A percentile compares a stretch with the other conserved stretches of the same genome.
These are phyloP conservation scores for Capsicum baccatum DNA, from an alignment of 257 asterid genomes.

Conservation along the genomic window DNA sequence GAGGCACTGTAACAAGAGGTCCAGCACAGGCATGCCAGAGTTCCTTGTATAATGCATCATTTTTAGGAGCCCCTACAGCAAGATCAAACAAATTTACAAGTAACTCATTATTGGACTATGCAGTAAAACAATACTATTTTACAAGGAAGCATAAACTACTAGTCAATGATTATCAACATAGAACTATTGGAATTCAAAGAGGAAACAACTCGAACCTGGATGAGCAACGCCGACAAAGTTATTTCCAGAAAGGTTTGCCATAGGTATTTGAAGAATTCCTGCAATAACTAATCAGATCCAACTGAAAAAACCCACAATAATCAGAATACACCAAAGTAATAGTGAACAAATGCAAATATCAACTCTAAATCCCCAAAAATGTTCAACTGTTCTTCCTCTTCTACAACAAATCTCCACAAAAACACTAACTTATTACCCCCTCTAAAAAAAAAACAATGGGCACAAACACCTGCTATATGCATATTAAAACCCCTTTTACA, in stretches of 20 bases:
- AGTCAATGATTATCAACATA: constrained; percentile 15
- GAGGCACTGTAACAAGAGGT: constrained; percentile 88
- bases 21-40: constrained; percentile 99
- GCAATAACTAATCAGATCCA: constrained; percentile 31
- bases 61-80: constrained; percentile 51
- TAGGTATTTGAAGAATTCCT: constrained; percentile 42
- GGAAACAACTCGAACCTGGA: constrained; percentile 55
- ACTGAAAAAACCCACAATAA: constrained; percentile 31
- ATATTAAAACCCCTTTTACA: constrained; percentile 1
- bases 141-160: constrained; percentile 2
- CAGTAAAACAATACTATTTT: not conserved
- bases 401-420: constrained; percentile 14
- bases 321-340: constrained; percentile 29
- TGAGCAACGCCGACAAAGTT: constrained; percentile 60
- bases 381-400: not conserved
- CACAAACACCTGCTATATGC: constrained; percentile 2
- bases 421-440: constrained; percentile 8
- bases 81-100: constrained; percentile 20
- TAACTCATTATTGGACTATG: not conserved
- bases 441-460: not conserved
- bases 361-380: constrained; percentile 1
- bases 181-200: constrained; percentile 24
- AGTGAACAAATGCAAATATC: constrained; percentile 8
- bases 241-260: constrained; percentile 64
- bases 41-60: constrained; percentile 79